A percentile compares a stretch with the other conserved stretches of the same genome.
These are phyloP conservation scores for Yarrowia sp. DNA, from an alignment of 805 yeast genomes.

Conservation along the genomic window DNA sequence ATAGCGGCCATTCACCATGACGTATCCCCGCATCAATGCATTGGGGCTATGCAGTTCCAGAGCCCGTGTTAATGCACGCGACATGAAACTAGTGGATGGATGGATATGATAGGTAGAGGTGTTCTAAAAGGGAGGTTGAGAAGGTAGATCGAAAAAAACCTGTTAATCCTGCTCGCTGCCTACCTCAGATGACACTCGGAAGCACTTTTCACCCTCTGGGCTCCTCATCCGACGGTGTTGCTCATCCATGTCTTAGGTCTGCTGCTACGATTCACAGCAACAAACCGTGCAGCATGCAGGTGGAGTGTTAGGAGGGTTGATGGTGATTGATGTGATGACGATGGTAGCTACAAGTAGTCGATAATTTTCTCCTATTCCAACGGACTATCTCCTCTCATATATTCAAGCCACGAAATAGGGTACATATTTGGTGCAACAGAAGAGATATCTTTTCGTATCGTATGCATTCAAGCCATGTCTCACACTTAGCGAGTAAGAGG, in stretches of 20 bases:
- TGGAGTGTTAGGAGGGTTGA: neutral
- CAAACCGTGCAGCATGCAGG: neutral
- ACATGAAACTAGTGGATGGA: neutral
- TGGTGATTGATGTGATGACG: neutral
- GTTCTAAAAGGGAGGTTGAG: too few relatives aligned
- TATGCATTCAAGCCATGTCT: constrained; percentile 7
- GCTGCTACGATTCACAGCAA: constrained; percentile 3
- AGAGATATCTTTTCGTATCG: neutral
- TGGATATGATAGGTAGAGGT: too few relatives aligned
- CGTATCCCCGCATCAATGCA: constrained; percentile 6
- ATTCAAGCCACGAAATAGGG: neutral
- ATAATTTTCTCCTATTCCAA: too few relatives aligned
- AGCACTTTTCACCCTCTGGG: too few relatives aligned
- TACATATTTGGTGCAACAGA: constrained; percentile 10
- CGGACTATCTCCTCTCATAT: too few relatives aligned
- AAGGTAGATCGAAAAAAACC: too few relatives aligned
- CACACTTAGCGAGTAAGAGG: neutral
- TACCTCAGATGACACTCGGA: too few relatives aligned
- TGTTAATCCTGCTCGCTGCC: too few relatives aligned
- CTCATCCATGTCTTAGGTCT: too few relatives aligned
- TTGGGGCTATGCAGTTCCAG: neutral
- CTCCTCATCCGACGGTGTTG: too few relatives aligned
- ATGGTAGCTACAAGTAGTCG: too few relatives aligned
- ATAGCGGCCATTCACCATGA: neutral
- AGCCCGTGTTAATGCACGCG: constrained; percentile 20